Conservation (phyloP, 2,329 filamentous ascomycete genomes). For the Diaporthe sp. region DNA sequence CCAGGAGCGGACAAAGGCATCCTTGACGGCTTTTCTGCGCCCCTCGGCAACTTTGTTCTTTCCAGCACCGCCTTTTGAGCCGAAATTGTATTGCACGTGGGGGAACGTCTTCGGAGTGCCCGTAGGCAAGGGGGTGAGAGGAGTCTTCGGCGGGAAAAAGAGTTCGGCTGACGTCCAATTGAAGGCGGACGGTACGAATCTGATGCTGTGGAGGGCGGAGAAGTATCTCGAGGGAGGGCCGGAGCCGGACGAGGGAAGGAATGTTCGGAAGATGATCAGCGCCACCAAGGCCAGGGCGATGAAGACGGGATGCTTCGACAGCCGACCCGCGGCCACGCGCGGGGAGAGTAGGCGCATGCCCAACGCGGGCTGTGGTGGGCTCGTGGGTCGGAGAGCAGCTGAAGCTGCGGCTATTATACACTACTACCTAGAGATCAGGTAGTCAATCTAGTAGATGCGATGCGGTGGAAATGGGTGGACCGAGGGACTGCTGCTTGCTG, state of each 20-base stretch:
- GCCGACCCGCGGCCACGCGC: slow-evolving; percentile 14
- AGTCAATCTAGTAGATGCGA: neutral
- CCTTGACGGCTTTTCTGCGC: slow-evolving; percentile 38
- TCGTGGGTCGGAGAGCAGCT: neutral
- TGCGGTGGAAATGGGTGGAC: neutral
- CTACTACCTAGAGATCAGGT: neutral
- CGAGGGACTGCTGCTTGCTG: neutral
- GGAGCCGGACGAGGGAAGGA: neutral
- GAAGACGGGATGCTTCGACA: slow-evolving; percentile 10
- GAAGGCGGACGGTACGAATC: slow-evolving; percentile 32
- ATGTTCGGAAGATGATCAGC: slow-evolving; percentile 21
- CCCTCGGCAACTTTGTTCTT: slow-evolving; percentile 21
- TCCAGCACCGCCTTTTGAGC: slow-evolving; percentile 35
- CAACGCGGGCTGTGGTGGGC: neutral
- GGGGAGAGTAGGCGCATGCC: slow-evolving; percentile 21
- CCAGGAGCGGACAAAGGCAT: slow-evolving; percentile 74
- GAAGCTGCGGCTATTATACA: neutral
- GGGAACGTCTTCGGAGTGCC: slow-evolving; percentile 79
- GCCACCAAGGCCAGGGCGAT: slow-evolving; percentile 33
- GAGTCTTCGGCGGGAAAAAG: slow-evolving; percentile 79
- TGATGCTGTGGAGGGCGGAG: slow-evolving; percentile 12
- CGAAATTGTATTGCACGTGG: slow-evolving; percentile 81
- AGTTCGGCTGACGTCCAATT: slow-evolving; percentile 30
- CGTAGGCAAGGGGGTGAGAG: slow-evolving; percentile 80
- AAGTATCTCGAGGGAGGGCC: slow-evolving; percentile 18